Evolutionary conservation across 345 rosid genomes (phyloP).

Genomic region (Trapa incisa): DNA sequence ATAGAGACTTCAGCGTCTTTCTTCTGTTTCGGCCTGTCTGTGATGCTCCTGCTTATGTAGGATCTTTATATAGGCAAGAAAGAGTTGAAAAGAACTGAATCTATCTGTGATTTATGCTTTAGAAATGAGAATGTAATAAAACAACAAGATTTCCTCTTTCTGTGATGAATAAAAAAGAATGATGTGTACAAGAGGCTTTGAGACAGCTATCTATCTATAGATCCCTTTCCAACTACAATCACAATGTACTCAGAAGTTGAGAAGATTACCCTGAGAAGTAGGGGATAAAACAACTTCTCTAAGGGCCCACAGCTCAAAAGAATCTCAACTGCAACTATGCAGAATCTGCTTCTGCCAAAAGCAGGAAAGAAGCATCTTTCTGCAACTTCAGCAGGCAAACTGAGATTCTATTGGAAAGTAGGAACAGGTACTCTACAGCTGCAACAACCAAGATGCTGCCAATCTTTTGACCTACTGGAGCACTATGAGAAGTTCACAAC

Average conservation of each 20-base stretch:
- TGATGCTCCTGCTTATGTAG: too few species aligned
- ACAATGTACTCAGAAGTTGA: not conserved
- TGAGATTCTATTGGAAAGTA: not conserved
- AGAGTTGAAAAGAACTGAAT: too few species aligned
- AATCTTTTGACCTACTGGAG: constrained; percentile 1
- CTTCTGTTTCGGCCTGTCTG: too few species aligned
- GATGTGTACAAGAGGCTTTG: not conserved
- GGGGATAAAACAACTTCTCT: not conserved
- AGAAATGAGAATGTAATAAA: not conserved
- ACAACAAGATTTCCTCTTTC: not conserved
- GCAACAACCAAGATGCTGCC: not conserved
- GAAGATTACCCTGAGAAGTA: not conserved
- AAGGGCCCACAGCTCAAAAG: not conserved
- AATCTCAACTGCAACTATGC: not conserved
- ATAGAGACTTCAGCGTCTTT: too few species aligned
- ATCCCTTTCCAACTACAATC: not conserved
- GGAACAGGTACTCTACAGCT: not conserved
- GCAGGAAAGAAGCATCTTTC: constrained; percentile 5
- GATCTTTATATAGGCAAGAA: too few species aligned
- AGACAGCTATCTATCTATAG: not conserved
- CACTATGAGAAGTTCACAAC: not conserved
- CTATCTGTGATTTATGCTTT: too few species aligned
- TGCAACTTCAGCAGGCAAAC: not conserved
- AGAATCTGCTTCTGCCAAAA: constrained; percentile 4
- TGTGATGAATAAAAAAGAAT: not conserved